Conservation (phyloP, 495 filamentous ascomycete genomes). For the Tirmania nivea region DNA sequence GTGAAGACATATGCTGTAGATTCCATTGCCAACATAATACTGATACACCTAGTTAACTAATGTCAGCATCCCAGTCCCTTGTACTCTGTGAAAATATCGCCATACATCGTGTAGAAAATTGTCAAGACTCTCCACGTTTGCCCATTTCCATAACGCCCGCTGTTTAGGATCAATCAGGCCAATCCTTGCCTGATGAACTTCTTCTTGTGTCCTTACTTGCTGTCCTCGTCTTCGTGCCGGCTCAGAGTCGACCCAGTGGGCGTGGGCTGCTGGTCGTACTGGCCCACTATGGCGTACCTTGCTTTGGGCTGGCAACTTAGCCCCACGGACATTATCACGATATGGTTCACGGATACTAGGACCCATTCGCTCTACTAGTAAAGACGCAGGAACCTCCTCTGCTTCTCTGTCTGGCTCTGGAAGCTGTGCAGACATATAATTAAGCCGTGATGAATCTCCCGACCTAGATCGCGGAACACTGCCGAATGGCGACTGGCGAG, state of each 20-base stretch:
- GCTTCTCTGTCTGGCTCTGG: neutral
- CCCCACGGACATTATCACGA: neutral
- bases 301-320: neutral
- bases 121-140: constrained; percentile 79
- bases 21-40: constrained; percentile 67
- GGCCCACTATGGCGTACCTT: constrained; percentile 6
- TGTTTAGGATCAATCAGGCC: constrained; percentile 43
- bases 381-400: constrained; percentile 77
- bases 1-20: constrained; percentile 69
- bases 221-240: constrained; percentile 25
- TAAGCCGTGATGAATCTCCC: constrained; percentile 1
- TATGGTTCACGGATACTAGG: neutral
- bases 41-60: constrained; percentile 40
- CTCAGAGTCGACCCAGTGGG: constrained; percentile 9
- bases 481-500: neutral
- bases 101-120: constrained; percentile 52
- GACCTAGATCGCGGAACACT: neutral
- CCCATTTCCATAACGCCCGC: constrained; percentile 88
- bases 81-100: neutral
- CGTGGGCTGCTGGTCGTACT: constrained; percentile 9
- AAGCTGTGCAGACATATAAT: neutral
- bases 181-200: constrained; percentile 29
- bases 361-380: constrained; percentile 49
- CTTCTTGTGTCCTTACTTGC: constrained; percentile 27
- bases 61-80: neutral